These are phyloP conservation scores for Curvularia sp. DNA, from an alignment of 2,329 filamentous ascomycete genomes.

Conservation along the genomic window DNA sequence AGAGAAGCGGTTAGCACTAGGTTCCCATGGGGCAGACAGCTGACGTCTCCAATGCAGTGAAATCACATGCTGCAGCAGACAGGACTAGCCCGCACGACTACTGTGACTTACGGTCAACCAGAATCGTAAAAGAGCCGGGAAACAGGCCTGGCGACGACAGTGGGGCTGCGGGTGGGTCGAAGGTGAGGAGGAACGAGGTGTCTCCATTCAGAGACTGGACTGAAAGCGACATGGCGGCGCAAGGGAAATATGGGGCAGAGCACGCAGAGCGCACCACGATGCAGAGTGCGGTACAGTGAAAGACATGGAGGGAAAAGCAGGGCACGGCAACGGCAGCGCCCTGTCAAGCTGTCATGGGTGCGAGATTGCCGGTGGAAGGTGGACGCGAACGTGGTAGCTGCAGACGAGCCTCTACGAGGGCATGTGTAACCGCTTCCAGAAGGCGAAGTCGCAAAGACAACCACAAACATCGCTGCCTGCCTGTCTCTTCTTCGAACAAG, in stretches of 20 bases:
- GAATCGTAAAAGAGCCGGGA: conserved; percentile 66
- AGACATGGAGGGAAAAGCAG: conserved; percentile 9
- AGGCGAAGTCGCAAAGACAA: not conserved
- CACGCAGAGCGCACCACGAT: conserved; percentile 10
- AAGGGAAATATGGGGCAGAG: conserved; percentile 7
- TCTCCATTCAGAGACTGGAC: conserved; percentile 70
- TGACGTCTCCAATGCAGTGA: not conserved
- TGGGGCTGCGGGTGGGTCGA: conserved; percentile 61
- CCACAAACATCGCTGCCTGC: conserved; percentile 1
- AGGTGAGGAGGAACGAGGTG: conserved; percentile 69
- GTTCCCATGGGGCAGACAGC: not conserved
- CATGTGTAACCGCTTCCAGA: conserved; percentile 10
- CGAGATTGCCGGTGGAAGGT: conserved; percentile 18
- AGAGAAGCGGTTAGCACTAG: conserved; percentile 7
- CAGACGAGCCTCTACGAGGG: conserved; percentile 17
- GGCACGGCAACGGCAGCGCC: conserved; percentile 5
- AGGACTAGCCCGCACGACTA: not conserved
- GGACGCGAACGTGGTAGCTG: conserved; percentile 16
- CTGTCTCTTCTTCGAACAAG: conserved; percentile 5
- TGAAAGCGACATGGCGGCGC: conserved; percentile 64
- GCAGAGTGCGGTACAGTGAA: not conserved
- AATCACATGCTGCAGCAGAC: not conserved
- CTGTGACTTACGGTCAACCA: conserved; percentile 63
- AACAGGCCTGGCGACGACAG: conserved; percentile 47
- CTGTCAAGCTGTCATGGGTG: conserved; percentile 19